Evolutionary conservation across 345 rosid genomes (phyloP).

Genomic region (Conringia planisiliqua): DNA sequence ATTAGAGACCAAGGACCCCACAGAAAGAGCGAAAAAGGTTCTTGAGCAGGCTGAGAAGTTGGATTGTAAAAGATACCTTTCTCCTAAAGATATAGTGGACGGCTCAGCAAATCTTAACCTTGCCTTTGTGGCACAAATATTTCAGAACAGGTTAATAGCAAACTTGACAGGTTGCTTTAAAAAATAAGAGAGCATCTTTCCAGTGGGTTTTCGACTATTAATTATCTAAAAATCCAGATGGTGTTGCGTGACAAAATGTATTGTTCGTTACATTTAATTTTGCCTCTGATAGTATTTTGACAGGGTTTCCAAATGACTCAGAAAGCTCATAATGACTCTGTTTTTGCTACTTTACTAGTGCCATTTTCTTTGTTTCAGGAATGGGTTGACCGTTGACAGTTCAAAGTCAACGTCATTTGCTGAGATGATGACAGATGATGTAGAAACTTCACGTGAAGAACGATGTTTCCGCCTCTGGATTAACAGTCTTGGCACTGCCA

Average conservation of each 20-base stretch:
- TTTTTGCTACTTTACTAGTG: background rate
- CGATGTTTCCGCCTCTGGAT: conserved; percentile 99
- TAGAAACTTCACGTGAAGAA: conserved; percentile 90
- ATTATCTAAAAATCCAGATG: background rate
- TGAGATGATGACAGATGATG: conserved; percentile 99
- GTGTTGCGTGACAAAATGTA: background rate
- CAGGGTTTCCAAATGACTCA: background rate
- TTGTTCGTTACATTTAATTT: background rate
- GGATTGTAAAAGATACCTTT: conserved; percentile 84
- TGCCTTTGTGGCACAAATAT: conserved; percentile 94
- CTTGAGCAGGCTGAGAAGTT: conserved; percentile 94
- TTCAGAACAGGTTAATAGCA: conserved; percentile 70
- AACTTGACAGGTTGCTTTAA: background rate
- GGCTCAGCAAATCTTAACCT: conserved; percentile 98
- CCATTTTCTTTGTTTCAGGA: conserved; percentile 50
- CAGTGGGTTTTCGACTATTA: background rate
- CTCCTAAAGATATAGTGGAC: conserved; percentile 88
- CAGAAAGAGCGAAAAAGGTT: conserved; percentile 72
- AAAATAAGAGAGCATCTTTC: background rate
- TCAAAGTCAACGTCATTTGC: conserved; percentile 61
- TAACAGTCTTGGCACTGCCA: conserved; percentile 81
- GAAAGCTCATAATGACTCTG: background rate
- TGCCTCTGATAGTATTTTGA: background rate
- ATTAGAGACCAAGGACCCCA: conserved; percentile 58
- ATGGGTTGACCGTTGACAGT: conserved; percentile 70